Conservation (phyloP, 768 basidiomycete genomes). For the Trametes gibbosa region DNA sequence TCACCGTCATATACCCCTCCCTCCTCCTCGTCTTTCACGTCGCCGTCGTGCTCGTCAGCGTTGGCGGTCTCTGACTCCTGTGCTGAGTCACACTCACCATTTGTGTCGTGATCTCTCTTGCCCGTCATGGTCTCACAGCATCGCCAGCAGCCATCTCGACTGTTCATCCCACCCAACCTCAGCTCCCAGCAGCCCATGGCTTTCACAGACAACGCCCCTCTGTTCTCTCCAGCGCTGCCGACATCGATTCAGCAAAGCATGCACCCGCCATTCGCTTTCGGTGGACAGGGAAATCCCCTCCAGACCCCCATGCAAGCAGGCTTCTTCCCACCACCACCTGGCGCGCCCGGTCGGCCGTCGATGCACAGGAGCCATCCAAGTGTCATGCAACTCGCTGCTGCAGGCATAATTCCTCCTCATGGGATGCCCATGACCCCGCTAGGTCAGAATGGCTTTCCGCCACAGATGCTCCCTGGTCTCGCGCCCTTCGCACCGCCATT, state of each 20-base stretch:
- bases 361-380: conserved; percentile 58
- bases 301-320: conserved; percentile 71
- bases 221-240: conserved; percentile 67
- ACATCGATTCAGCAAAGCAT: conserved; percentile 56
- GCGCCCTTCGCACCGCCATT: conserved; percentile 44
- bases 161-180: conserved; percentile 55
- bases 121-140: conserved; percentile 25
- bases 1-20: conserved; percentile 9
- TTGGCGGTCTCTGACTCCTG: not conserved
- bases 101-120: not conserved
- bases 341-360: conserved; percentile 49
- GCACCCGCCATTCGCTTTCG: conserved; percentile 46
- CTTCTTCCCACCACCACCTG: conserved; percentile 53
- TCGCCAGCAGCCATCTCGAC: conserved; percentile 49
- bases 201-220: conserved; percentile 42
- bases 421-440: conserved; percentile 62
- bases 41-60: not conserved
- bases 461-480: conserved; percentile 38
- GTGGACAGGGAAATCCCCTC: conserved; percentile 37
- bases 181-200: conserved; percentile 52
- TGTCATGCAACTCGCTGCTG: conserved; percentile 60
- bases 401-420: conserved; percentile 54
- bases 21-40: not conserved
- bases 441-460: conserved; percentile 52
- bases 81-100: not conserved